Conservation (phyloP, 1,284 basidiomycete genomes). For the Prillingera fragicola region DNA sequence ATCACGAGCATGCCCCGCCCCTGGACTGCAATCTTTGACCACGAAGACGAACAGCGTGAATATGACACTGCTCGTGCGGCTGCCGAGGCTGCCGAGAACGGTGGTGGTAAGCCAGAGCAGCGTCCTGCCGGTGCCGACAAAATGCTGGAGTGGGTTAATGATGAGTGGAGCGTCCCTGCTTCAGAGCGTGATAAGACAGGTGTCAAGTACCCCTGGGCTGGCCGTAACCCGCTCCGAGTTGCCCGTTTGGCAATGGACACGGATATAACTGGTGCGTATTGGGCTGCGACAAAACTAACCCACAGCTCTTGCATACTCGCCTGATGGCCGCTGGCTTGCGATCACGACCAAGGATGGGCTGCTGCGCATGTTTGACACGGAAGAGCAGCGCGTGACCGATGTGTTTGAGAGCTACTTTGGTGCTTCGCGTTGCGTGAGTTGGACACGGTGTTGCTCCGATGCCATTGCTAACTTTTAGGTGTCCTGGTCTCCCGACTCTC, state of each 20-base stretch:
- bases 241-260: conserved; percentile 48
- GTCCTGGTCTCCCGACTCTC: conserved; percentile 91
- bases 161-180: conserved; percentile 34
- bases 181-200: conserved; percentile 29
- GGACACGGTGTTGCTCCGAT: neutral
- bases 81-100: neutral
- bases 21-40: conserved; percentile 34
- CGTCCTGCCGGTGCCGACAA: conserved; percentile 10
- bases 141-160: conserved; percentile 46
- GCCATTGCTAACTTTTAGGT: neutral
- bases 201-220: conserved; percentile 37
- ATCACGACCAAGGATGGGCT: conserved; percentile 84
- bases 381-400: conserved; percentile 76
- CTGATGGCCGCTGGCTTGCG: conserved; percentile 78
- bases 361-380: conserved; percentile 75
- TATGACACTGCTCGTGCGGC: conserved; percentile 1
- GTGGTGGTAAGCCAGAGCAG: neutral
- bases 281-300: conserved; percentile 11
- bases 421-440: conserved; percentile 61
- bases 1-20: conserved; percentile 27
- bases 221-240: conserved; percentile 45
- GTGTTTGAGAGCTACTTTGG: conserved; percentile 91
- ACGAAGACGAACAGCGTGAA: conserved; percentile 7
- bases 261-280: conserved; percentile 62
- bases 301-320: conserved; percentile 79